phyloP scores from a whole-genome alignment of 345 rosid species.

The Linum lewisii region DNA sequence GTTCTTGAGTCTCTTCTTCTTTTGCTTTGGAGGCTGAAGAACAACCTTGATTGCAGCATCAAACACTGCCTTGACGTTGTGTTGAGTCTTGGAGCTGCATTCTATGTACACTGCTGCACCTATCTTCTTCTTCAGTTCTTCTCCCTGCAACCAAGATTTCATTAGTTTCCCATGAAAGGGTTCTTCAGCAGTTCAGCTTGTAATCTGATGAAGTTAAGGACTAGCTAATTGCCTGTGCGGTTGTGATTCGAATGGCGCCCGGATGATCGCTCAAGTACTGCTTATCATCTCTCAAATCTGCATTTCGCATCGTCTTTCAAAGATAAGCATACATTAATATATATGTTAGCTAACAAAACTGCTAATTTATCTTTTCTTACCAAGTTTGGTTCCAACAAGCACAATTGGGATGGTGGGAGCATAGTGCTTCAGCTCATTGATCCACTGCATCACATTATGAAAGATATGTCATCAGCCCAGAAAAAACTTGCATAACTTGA shows the following conservation, averaged over 20 bases:
- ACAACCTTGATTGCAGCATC: slow-evolving; percentile 50
- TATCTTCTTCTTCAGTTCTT: slow-evolving; percentile 42
- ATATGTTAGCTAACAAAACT: too few relatives aligned
- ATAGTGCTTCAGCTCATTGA: slow-evolving; percentile 45
- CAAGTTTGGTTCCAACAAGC: slow-evolving; percentile 46
- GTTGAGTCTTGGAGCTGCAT: slow-evolving; percentile 54
- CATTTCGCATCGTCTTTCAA: slow-evolving; percentile 6
- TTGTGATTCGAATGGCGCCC: slow-evolving; percentile 30
- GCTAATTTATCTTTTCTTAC: slow-evolving; percentile 23
- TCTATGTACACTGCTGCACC: slow-evolving; percentile 44
- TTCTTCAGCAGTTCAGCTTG: too few relatives aligned
- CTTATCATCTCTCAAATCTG: slow-evolving; percentile 44
- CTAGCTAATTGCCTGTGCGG: slow-evolving; percentile 24
- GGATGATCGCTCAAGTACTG: slow-evolving; percentile 42
- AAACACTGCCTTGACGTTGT: slow-evolving; percentile 44
- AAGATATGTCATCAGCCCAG: not conserved
- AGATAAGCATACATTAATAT: too few relatives aligned
- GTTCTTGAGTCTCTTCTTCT: slow-evolving; percentile 28
- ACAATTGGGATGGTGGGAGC: slow-evolving; percentile 46
- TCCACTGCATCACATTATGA: slow-evolving; percentile 24
- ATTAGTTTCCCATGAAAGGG: not conserved
- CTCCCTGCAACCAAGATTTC: slow-evolving; percentile 24
- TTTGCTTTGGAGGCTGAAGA: slow-evolving; percentile 42
- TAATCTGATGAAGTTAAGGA: not conserved
- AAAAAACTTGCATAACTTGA: not conserved